Evolutionary conservation across 2,329 filamentous ascomycete genomes (phyloP), one percentile per base, ranked within the genome.

Genomic region (Talaromyces albobiverticillius): DNA sequence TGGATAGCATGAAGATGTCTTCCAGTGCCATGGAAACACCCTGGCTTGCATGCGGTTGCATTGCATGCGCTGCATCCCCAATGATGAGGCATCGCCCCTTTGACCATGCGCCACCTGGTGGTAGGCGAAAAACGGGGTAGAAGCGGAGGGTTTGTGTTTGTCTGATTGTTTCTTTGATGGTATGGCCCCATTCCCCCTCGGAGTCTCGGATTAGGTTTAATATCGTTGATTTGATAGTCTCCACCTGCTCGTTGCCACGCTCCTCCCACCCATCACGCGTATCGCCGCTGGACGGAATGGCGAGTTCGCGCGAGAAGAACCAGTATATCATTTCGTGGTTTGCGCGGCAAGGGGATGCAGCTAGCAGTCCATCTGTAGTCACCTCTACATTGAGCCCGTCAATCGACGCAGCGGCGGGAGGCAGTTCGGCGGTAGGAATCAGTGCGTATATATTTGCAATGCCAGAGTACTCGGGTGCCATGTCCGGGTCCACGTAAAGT

Each of bases 81-180:
- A 52, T n/a, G 16, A 46, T 23, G 6, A 52, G 26, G n/a, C 40
- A 46, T 10, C 49, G 49, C 18, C 56, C 57, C 31, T 60, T 68
- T 20, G 53, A 67, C 71, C 71, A 74, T 13, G 53, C 51, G 1
- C 67, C 65, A 4, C 68, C 68, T 14, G 61, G 58, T 0, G 70
- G 68, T 16, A 74, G 61, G 51, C 66, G 64, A 51, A 67, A 71
- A 18, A 72, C 61, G 5, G 71, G 71, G 46, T 70, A 72, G 50
- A 74, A 69, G 16, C 66, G 64, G 23, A 71, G 57, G 8, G 59
- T 56, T 10, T 65, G 7, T 52, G 49, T 52, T 29, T 45, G 23
- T 16, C 31, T 20, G 22, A 52, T 31, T 18, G 18, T 29, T 25
- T 46, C 38, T 40, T 32, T 49, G 43, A 64, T 26, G 59, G 41